phyloP scores from a whole-genome alignment of 169 alveolate genomes.

The Cryptosporidium tyzzeri region DNA sequence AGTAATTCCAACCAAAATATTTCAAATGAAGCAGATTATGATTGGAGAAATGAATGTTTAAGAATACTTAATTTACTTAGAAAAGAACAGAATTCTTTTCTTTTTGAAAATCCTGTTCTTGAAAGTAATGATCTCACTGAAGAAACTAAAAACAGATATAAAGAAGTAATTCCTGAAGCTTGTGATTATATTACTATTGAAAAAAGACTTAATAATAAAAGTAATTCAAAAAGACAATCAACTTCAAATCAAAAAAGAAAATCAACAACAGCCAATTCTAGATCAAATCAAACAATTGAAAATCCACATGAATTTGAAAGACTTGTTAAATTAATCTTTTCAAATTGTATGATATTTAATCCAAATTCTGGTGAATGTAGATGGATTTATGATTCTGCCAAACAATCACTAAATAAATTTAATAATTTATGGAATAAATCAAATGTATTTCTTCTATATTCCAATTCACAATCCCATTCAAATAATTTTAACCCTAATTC shows the following conservation, averaged over 20 bases:
- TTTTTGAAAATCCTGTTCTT: constrained; percentile 70
- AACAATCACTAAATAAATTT: constrained; percentile 54
- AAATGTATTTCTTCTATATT: constrained; percentile 30
- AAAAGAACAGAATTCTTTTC: constrained; percentile 51
- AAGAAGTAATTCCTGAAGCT: constrained; percentile 36
- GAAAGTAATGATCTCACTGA: constrained; percentile 60
- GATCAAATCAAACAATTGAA: not conserved
- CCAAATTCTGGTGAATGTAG: constrained; percentile 65
- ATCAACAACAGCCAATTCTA: not conserved
- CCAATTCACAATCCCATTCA: not conserved
- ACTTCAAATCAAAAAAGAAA: constrained; percentile 1
- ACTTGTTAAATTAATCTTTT: constrained; percentile 30
- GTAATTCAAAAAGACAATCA: not conserved
- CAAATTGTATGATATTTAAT: constrained; percentile 65
- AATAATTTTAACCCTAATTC: too few relatives aligned
- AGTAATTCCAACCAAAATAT: not conserved
- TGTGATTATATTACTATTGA: constrained; percentile 55
- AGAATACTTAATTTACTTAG: constrained; percentile 55
- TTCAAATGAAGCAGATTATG: not conserved
- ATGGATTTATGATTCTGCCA: constrained; percentile 74
- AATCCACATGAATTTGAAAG: constrained; percentile 68
- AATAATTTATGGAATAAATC: constrained; percentile 45
- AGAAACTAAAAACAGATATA: constrained; percentile 52
- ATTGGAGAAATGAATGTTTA: constrained; percentile 58
- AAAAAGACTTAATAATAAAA: not conserved